Conservation (phyloP, 2,329 filamentous ascomycete genomes). For the Aspergillus pseudoviridinutans region DNA sequence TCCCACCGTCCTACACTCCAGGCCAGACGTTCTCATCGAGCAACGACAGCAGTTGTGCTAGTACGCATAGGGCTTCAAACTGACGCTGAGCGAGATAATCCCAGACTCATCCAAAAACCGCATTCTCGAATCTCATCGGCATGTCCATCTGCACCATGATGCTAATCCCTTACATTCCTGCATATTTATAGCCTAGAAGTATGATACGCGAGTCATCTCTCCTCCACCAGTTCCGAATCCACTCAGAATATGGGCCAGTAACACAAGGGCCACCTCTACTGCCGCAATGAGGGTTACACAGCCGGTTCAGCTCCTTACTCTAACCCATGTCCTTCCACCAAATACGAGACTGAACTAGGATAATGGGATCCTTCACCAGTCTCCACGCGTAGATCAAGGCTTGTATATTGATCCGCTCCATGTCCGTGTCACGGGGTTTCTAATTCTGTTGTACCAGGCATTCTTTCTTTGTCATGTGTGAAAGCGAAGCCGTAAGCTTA, state of each 20-base stretch:
- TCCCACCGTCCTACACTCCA: background rate
- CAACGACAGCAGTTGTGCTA: background rate
- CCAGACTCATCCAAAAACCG: background rate
- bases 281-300: background rate
- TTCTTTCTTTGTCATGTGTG: background rate
- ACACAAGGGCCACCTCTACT: background rate
- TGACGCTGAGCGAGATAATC: background rate
- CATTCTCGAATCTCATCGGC: background rate
- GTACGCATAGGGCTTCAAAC: background rate
- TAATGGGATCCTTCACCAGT: background rate
- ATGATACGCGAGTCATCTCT: background rate
- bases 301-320: background rate
- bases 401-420: background rate
- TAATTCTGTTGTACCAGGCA: background rate
- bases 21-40: background rate
- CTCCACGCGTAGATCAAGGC: background rate
- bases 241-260: background rate
- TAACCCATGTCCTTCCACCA: background rate
- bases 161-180: background rate
- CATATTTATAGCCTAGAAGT: background rate
- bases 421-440: background rate
- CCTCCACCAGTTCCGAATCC: background rate
- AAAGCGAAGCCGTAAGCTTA: background rate
- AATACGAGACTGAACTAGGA: background rate
- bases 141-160: background rate